A percentile compares a stretch with the other conserved stretches of the same genome.
These are phyloP conservation scores for Wallacemonas sp. DNA, from an alignment of 208 protist genomes.

Conservation along the genomic window DNA sequence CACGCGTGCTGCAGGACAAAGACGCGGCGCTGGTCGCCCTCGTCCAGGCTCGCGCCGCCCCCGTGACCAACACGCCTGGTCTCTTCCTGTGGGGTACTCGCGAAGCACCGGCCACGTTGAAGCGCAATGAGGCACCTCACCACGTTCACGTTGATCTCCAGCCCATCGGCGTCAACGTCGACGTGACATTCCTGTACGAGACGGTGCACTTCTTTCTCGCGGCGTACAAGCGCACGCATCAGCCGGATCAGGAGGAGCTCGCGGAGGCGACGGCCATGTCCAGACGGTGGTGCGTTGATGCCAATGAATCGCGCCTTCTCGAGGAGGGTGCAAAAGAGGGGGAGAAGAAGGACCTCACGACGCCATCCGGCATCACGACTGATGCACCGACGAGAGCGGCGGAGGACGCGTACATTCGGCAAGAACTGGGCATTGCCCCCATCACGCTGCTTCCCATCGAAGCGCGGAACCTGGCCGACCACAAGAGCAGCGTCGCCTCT, in stretches of 20 bases:
- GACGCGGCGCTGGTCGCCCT: conserved; percentile 5
- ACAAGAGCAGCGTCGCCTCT: conserved; percentile 1
- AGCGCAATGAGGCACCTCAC: conserved; percentile 4
- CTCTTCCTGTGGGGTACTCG: conserved; percentile 1
- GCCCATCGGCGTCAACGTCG: conserved; percentile 25
- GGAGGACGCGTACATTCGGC: background rate
- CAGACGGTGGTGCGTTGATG: no score
- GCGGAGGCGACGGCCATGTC: background rate
- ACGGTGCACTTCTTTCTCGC: conserved; percentile 25
- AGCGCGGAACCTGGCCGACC: conserved; percentile 15
- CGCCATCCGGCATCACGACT: no score
- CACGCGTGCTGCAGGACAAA: background rate
- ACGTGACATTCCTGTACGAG: conserved; percentile 25
- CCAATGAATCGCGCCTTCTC: no score
- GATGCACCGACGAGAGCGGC: background rate
- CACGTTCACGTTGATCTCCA: conserved; percentile 19
- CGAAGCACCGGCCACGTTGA: background rate
- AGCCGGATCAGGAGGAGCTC: background rate
- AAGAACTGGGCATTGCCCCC: background rate
- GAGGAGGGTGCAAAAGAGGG: background rate
- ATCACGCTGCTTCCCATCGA: conserved; percentile 10
- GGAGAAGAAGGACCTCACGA: background rate
- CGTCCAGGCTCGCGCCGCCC: background rate
- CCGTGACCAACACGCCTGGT: background rate
- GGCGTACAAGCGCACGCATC: conserved; percentile 4